These are phyloP conservation scores for Magnolia changhungtana DNA, from an alignment of 164 flowering plant genomes.

Conservation along the genomic window DNA sequence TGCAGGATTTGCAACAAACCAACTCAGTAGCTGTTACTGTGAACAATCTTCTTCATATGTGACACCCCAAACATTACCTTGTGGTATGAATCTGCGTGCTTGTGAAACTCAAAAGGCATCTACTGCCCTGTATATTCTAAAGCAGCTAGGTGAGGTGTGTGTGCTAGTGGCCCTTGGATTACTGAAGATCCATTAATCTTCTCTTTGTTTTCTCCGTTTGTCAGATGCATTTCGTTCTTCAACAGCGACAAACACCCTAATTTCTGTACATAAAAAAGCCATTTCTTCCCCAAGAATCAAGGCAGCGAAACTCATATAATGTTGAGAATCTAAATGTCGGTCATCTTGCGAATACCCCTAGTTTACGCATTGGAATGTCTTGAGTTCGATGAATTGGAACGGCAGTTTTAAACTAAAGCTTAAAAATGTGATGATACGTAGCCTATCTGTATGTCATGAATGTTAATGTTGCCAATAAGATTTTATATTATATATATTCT, in stretches of 20 bases:
- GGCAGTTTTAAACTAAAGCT: no score
- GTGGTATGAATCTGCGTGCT: conserved; percentile 3
- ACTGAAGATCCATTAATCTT: not conserved
- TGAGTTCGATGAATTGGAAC: no score
- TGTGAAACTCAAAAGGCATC: conserved; percentile 1
- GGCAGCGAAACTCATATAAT: not conserved
- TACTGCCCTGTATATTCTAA: conserved; percentile 19
- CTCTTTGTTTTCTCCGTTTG: not conserved
- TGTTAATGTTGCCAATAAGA: no score
- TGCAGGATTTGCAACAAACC: conserved; percentile 92
- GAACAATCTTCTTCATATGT: conserved; percentile 96
- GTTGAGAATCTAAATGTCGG: not conserved
- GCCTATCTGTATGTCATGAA: no score
- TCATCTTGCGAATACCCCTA: no score
- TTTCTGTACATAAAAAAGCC: conserved; percentile 7
- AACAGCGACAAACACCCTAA: not conserved
- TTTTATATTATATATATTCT: no score
- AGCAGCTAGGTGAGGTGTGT: not conserved
- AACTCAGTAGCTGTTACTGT: conserved; percentile 80
- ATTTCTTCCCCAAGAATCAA: not conserved
- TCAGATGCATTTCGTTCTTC: not conserved
- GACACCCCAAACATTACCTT: conserved; percentile 15
- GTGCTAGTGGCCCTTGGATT: conserved; percentile 1
- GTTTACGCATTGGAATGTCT: no score
- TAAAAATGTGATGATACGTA: no score